A percentile compares a stretch with the other conserved stretches of the same genome.
These are phyloP conservation scores for Rhynchosporium graminicola DNA, from an alignment of 2,329 filamentous ascomycete genomes.

Conservation along the genomic window DNA sequence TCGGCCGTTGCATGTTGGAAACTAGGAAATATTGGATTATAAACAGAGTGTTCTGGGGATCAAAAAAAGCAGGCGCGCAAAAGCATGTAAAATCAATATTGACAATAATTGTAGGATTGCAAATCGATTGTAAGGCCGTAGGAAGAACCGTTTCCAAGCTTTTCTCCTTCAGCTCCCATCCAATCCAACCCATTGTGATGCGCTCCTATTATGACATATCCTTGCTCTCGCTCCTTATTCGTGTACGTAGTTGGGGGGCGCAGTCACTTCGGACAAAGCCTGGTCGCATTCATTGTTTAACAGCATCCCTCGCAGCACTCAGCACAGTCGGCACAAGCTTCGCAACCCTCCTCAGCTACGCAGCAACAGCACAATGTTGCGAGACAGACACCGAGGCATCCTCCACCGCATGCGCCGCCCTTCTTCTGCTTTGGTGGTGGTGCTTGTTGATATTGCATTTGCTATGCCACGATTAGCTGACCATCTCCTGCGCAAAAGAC, in stretches of 20 bases:
- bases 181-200: background rate
- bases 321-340: constrained; percentile 8
- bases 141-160: constrained; percentile 1
- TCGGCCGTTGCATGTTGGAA: background rate
- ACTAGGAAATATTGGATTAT: constrained; percentile 15
- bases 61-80: background rate
- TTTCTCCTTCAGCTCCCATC: background rate
- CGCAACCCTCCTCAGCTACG: constrained; percentile 31
- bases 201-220: background rate
- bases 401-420: constrained; percentile 43
- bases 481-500: background rate
- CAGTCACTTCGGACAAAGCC: background rate
- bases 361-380: constrained; percentile 54
- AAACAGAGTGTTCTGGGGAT: constrained; percentile 7
- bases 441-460: constrained; percentile 49
- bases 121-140: constrained; percentile 13
- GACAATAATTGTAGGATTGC: background rate
- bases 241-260: background rate
- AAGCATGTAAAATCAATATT: constrained; percentile 1
- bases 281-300: constrained; percentile 21
- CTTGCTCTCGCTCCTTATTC: constrained; percentile 6
- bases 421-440: constrained; percentile 42
- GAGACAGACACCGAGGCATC: constrained; percentile 50
- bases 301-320: constrained; percentile 39
- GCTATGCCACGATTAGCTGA: constrained; percentile 37